Conservation (phyloP, 768 basidiomycete genomes). For the Agaricus subrufescens region DNA sequence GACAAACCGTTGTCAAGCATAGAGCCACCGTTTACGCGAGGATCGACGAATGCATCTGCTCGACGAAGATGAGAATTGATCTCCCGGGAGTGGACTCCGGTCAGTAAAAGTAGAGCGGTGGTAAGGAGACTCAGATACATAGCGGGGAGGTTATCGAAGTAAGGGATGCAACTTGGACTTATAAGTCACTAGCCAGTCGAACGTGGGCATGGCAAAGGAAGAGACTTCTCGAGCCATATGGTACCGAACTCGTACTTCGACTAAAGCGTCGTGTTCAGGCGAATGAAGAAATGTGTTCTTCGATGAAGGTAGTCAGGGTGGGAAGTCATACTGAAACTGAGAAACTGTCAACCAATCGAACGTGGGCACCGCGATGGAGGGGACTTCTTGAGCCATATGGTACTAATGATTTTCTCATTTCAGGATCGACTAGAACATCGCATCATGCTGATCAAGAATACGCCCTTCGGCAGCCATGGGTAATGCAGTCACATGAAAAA, state of each 20-base stretch:
- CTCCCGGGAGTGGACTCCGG: not conserved
- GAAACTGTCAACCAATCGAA: not conserved
- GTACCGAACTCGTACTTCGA: no score
- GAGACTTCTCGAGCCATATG: no score
- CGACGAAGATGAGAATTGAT: not conserved
- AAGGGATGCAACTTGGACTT: not conserved
- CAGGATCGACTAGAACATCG: not conserved
- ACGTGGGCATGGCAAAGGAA: no score
- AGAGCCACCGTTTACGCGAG: slow-evolving; percentile 47
- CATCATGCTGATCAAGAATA: not conserved
- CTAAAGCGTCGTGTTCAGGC: no score
- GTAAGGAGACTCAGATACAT: slow-evolving; percentile 1
- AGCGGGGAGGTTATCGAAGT: not conserved
- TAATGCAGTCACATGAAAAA: no score
- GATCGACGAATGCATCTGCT: slow-evolving; percentile 35
- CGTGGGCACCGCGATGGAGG: not conserved
- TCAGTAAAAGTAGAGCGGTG: not conserved
- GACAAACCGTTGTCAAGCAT: slow-evolving; percentile 55
- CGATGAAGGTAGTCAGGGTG: no score
- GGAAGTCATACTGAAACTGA: no score
- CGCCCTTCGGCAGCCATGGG: no score
- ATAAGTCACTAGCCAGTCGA: not conserved
- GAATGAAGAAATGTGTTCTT: no score
- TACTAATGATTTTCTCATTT: not conserved
- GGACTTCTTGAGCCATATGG: not conserved